Evolutionary conservation across 257 asterid species (phyloP).

Genomic region (Ocimum tenuiflorum): DNA sequence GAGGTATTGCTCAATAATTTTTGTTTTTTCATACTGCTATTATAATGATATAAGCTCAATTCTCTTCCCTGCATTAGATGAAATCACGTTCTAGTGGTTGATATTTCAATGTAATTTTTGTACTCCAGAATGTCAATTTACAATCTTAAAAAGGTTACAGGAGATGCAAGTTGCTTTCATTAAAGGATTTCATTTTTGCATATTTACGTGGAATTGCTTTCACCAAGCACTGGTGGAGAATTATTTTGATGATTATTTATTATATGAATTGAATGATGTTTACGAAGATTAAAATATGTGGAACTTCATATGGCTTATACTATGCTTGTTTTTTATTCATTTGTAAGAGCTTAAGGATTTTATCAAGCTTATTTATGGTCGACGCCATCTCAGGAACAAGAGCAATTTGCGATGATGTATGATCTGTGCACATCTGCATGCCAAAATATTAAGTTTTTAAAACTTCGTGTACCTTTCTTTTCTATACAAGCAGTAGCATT

Average conservation of each 20-base stretch:
- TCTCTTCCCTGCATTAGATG: neutral
- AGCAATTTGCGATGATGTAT: constrained; percentile 4
- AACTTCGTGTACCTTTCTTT: neutral
- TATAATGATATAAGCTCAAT: neutral
- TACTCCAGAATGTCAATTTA: neutral
- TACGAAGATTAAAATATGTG: no score
- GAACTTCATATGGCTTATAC: no score
- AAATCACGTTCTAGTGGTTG: constrained; percentile 5
- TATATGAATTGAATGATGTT: neutral
- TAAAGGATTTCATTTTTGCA: no score
- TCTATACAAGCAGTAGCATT: neutral
- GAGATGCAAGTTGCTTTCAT: neutral
- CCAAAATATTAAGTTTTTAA: neutral
- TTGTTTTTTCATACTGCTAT: neutral
- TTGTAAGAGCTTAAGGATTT: neutral
- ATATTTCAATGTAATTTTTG: neutral
- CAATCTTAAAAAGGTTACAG: neutral
- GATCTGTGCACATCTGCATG: neutral
- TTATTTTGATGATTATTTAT: neutral
- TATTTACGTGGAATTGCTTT: no score
- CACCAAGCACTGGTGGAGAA: neutral
- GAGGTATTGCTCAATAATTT: constrained; percentile 37
- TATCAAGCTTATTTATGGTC: neutral
- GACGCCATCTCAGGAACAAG: neutral
- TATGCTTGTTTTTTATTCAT: no score